Evolutionary conservation across 2,329 filamentous ascomycete genomes (phyloP).

Genomic region (Aspergillus uvarum): DNA sequence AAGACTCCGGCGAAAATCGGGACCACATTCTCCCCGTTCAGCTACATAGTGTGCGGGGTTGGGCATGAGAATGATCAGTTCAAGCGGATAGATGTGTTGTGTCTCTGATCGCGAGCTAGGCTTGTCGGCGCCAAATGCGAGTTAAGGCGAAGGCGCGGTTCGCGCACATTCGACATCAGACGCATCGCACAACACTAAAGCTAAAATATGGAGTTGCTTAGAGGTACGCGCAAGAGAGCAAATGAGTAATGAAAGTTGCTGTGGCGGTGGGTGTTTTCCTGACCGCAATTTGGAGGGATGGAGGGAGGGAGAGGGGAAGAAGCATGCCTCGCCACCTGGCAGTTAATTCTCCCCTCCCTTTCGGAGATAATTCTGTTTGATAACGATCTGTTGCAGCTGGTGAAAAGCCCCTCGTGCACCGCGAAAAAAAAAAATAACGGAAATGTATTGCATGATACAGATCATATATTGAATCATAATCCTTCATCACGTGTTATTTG

Average conservation of each 20-base stretch:
- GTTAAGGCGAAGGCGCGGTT: slow-evolving; percentile 10
- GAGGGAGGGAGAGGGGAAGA: too few relatives aligned
- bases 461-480: neutral
- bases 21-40: slow-evolving; percentile 2
- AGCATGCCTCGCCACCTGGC: slow-evolving; percentile 18
- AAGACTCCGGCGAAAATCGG: neutral
- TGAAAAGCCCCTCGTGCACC: neutral
- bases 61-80: slow-evolving; percentile 19
- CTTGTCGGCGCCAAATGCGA: neutral
- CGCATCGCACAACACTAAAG: neutral
- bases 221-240: slow-evolving; percentile 5
- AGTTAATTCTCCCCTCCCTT: slow-evolving; percentile 10
- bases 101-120: neutral
- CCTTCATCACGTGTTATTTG: neutral
- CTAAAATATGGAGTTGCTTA: neutral
- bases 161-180: slow-evolving; percentile 2
- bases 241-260: slow-evolving; percentile 4
- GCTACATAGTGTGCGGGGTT: slow-evolving; percentile 20
- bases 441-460: neutral
- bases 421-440: neutral
- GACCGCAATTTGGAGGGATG: slow-evolving; percentile 26
- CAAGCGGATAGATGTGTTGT: neutral
- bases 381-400: neutral
- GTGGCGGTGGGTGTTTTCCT: slow-evolving; percentile 23
- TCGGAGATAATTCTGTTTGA: slow-evolving; percentile 11